phyloP scores from a whole-genome alignment of 2,329 filamentous ascomycete species.

The Pezizomycotina sp. region DNA sequence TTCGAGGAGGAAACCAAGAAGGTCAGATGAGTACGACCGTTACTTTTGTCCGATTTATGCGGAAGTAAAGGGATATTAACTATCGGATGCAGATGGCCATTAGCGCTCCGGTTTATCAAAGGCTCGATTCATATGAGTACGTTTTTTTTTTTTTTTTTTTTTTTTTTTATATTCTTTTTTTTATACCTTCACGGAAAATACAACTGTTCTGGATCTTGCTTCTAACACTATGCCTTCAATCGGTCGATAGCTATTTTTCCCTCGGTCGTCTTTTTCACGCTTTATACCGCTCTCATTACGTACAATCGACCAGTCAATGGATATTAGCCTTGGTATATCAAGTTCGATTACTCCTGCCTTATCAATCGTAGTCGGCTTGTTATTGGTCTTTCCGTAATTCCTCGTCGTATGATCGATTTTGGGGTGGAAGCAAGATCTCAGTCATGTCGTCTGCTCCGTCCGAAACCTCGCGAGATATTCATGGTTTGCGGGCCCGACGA shows the following conservation, averaged over 20 bases:
- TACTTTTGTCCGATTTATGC: background rate
- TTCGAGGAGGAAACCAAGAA: constrained; percentile 20
- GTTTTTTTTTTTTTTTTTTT: no score
- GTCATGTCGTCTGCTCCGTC: constrained; percentile 39
- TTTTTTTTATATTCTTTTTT: no score
- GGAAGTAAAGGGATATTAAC: background rate
- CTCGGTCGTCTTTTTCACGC: constrained; percentile 40
- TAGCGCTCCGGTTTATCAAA: constrained; percentile 49
- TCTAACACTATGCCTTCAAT: background rate
- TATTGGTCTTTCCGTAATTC: constrained; percentile 51
- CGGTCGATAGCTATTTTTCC: constrained; percentile 34
- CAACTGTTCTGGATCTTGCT: background rate
- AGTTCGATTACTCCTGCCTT: constrained; percentile 44
- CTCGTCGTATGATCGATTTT: constrained; percentile 48
- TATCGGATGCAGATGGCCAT: constrained; percentile 35
- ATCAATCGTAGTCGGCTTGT: constrained; percentile 48
- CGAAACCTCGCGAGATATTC: constrained; percentile 44
- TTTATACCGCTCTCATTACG: constrained; percentile 42
- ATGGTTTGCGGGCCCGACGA: constrained; percentile 27
- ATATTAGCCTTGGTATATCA: constrained; percentile 38
- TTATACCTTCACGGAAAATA: background rate
- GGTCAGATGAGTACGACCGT: constrained; percentile 7
- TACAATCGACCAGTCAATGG: constrained; percentile 39
- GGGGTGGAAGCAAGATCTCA: constrained; percentile 44
- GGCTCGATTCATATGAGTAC: constrained; percentile 40